Evolutionary conservation across 1,284 basidiomycete species (phyloP), one percentile per base, ranked within the genome.

Genomic region (Schizophyllum commune): DNA sequence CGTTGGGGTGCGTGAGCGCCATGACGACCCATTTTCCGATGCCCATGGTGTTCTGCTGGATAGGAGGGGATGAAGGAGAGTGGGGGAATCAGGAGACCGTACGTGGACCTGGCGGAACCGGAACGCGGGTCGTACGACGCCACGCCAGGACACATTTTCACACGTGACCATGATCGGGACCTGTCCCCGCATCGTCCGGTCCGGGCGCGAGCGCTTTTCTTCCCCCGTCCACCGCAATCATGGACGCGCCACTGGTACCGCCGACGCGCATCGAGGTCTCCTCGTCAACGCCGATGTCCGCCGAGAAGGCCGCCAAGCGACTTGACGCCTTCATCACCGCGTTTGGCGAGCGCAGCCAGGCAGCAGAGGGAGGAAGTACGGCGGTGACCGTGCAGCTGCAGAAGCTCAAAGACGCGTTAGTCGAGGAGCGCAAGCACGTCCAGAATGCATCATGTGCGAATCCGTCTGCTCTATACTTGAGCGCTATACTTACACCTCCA

Each of bases 1-100:
- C 93, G 64, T 81, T 66, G 1, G 91, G 90, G 66, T 90, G 90
- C 0, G 85, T 88, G 77, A 94, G 74, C 64, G 86, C 76, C 56
- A 90, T 78, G 58, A 79, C 75, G 63, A 91, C 69, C 80, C 82
- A 81, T 58, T 79, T 75, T 9, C 66, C 61, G 47, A 71, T 65
- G 58, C 70, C 73, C 79, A 80, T 80, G 32, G 58, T 66, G 39
- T 13, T 11, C 2, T 47, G 9, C 17, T 17, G 39, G 17, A 17
- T 11, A 47, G 9, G 39, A 47, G 13, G 39, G 39, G 9, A 47
- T 2, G 39, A 47, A 11, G 27, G 27, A 27, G 27, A 27, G 27
- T 27, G 27, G 27, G 27, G 27, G 27, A 27, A 27, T 27, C 2
- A 27, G 27, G 27, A 27, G 27, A 27, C 27, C 27, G 27, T 27